Evolutionary conservation across 1,284 basidiomycete genomes (phyloP), one percentile per base, ranked within the genome.

Genomic region (Cutaneotrichosporon cutaneum): DNA sequence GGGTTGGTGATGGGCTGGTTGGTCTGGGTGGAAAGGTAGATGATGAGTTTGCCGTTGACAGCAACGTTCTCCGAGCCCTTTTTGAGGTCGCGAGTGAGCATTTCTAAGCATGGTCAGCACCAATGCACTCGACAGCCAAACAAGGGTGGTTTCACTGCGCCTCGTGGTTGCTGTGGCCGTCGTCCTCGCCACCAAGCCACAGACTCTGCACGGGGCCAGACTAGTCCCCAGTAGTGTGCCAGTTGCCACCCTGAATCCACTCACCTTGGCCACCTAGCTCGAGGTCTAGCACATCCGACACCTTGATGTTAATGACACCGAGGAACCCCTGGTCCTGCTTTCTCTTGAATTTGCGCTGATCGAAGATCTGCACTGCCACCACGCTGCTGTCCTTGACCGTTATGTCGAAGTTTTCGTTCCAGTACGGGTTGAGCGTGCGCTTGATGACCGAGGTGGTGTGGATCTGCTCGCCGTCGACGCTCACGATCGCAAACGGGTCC

Each of bases 331-430:
- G 93, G 78, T 96, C 92, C 69, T 72, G 61, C 58, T 58, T 88
- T 80, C 90, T 85, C 83, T 95, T 96, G 82, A 96, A 96, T 81
- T 95, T 96, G 79, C 92, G 88, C 81, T 96, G 94, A 80, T 97
- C 94, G 72, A 96, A 96, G 73, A 96, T 93, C 80, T 97, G 94
- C 3, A 97, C 91, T 4, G 91, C 90, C 48, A 97, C 85, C 53
- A 94, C 88, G 27, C 92, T 94, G 4, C 90, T 89, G 73, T 95
- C 92, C 77, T 89, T 91, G 74, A 95, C 92, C 54, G 85, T 87
- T 70, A 93, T 88, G 72, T 93, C 91, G 77, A 94, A 94, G 72
- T 88, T 89, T 70, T 94, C 92, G 76, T 93, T 94, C 92, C 92
- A 94, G 77, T 94, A 94, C 1, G 91, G 91, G 81, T 93, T 94